phyloP scores from a whole-genome alignment of 352 stramenopile species.

The Nothophytophthora sp. region DNA sequence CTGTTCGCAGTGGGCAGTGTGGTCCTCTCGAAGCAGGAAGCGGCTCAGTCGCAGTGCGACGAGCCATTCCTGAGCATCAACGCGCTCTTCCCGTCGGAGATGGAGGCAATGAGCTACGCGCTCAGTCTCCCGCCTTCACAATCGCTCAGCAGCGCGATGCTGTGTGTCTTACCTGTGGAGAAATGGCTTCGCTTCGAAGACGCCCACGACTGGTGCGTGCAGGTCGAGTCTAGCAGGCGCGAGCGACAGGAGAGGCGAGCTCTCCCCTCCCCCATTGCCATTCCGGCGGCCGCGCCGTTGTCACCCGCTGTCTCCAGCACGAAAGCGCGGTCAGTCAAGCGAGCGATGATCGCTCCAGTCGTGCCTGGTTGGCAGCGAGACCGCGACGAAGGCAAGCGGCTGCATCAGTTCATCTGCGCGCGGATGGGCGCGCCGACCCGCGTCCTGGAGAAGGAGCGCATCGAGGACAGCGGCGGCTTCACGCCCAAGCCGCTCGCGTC shows the following conservation, averaged over 20 bases:
- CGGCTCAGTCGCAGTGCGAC: slow-evolving; percentile 35
- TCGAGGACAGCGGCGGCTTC: slow-evolving; percentile 43
- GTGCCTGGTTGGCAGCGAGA: slow-evolving; percentile 42
- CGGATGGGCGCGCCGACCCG: slow-evolving; percentile 39
- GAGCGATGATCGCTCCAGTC: not conserved
- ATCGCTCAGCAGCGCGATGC: slow-evolving; percentile 46
- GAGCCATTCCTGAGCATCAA: slow-evolving; percentile 61
- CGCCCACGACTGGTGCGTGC: slow-evolving; percentile 66
- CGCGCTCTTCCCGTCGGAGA: slow-evolving; percentile 42
- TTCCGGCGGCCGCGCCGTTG: not conserved
- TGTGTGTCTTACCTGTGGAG: slow-evolving; percentile 53
- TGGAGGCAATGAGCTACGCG: slow-evolving; percentile 47
- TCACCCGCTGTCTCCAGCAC: not conserved
- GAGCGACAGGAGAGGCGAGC: no score
- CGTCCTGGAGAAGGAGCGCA: slow-evolving; percentile 29
- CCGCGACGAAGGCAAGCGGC: slow-evolving; percentile 47
- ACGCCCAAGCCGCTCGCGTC: slow-evolving; percentile 39
- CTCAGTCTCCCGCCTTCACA: slow-evolving; percentile 31
- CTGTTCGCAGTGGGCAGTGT: slow-evolving; percentile 58
- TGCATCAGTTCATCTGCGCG: slow-evolving; percentile 68
- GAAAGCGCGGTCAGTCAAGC: slow-evolving; percentile 3
- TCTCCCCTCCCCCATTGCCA: no score
- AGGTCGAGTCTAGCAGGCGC: slow-evolving; percentile 48
- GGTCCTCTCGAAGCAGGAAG: slow-evolving; percentile 51
- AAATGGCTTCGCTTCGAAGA: slow-evolving; percentile 59